These are phyloP conservation scores for Aureobasidium uvarum DNA, from an alignment of 2,329 filamentous ascomycete species.

Conservation along the genomic window DNA sequence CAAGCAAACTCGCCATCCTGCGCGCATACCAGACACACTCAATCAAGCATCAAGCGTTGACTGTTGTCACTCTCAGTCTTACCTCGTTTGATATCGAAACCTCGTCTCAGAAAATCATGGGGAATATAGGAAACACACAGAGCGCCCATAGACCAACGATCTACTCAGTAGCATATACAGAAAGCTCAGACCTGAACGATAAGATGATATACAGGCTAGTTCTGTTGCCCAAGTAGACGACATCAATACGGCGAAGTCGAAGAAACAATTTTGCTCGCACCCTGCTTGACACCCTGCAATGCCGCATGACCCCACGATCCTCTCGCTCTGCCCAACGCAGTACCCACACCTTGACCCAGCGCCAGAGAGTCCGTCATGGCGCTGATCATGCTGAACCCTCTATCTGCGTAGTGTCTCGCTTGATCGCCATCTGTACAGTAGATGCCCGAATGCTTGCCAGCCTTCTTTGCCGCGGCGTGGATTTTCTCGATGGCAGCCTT, in stretches of 20 bases:
- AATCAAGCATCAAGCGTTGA: too few species aligned
- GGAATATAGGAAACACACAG: too few species aligned
- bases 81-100: too few species aligned
- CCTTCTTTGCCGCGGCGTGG: conserved; percentile 51
- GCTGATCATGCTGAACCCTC: conserved; percentile 56
- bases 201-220: neutral
- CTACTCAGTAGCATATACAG: too few species aligned
- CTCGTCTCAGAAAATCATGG: too few species aligned
- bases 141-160: too few species aligned
- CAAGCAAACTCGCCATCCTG: too few species aligned
- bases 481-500: conserved; percentile 53
- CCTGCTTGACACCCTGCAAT: conserved; percentile 31
- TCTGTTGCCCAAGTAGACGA: neutral
- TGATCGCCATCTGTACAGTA: conserved; percentile 55
- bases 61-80: too few species aligned
- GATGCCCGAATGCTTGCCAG: conserved; percentile 56
- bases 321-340: conserved; percentile 34
- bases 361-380: conserved; percentile 37
- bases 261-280: conserved; percentile 30
- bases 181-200: neutral
- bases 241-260: neutral
- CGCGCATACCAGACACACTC: too few species aligned
- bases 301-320: conserved; percentile 32
- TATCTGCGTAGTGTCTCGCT: conserved; percentile 52
- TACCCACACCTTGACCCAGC: conserved; percentile 34